These are phyloP conservation scores for Austroboletus novae-zelandiae DNA, from an alignment of 1,284 basidiomycete species.

Conservation along the genomic window DNA sequence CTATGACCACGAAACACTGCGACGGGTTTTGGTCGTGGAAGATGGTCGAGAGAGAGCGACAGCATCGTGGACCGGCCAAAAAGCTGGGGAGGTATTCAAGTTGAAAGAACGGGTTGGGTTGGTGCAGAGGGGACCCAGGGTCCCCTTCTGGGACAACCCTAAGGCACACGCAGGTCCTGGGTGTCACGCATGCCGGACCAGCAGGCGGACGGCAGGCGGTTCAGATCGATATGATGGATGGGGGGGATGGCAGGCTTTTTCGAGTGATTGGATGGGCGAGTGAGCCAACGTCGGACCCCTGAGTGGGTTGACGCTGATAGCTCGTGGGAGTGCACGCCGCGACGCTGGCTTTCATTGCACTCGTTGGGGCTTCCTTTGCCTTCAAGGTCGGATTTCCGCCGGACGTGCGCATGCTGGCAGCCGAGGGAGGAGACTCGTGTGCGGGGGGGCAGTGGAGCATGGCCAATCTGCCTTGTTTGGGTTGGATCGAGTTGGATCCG, in stretches of 20 bases:
- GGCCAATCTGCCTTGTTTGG: constrained; percentile 7
- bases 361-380: neutral
- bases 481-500: constrained; percentile 8
- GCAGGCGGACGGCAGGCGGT: constrained; percentile 32
- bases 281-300: constrained; percentile 29
- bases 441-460: constrained; percentile 4
- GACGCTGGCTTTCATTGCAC: constrained; percentile 4
- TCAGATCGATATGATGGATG: constrained; percentile 26
- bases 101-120: constrained; percentile 22
- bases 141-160: constrained; percentile 28
- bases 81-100: constrained; percentile 22
- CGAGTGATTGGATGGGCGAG: constrained; percentile 26
- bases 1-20: constrained; percentile 25
- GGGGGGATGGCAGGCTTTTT: constrained; percentile 30
- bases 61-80: constrained; percentile 24
- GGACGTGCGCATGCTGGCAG: too few species aligned
- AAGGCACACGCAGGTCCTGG: constrained; percentile 31
- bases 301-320: constrained; percentile 29
- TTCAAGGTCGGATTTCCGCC: constrained; percentile 3
- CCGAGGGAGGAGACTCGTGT: too few species aligned
- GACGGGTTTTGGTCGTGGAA: constrained; percentile 24
- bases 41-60: constrained; percentile 32
- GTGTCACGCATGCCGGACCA: constrained; percentile 32
- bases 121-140: constrained; percentile 26
- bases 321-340: constrained; percentile 28